Evolutionary conservation across 73 alveolate species (phyloP).

Genomic region (Uronychia setigera): DNA sequence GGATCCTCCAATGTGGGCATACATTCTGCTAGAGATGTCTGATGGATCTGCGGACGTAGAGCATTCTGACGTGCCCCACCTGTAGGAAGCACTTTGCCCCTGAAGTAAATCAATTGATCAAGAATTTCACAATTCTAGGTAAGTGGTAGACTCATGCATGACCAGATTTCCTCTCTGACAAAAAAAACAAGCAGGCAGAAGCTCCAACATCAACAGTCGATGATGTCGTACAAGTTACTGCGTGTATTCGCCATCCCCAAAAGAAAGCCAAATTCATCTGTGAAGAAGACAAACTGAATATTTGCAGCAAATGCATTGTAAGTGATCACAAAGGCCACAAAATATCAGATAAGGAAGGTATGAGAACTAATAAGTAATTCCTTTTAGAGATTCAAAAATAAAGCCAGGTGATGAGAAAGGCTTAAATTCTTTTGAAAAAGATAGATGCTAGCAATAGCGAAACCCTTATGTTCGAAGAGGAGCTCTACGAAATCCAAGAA

Average conservation of each 20-base stretch:
- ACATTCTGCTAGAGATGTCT: constrained; percentile 78
- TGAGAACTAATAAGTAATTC: neutral
- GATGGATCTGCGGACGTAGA: constrained; percentile 67
- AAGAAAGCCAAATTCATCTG: constrained; percentile 66
- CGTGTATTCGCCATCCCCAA: constrained; percentile 61
- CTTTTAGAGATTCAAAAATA: neutral
- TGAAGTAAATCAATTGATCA: constrained; percentile 69
- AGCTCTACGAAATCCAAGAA: constrained; percentile 56
- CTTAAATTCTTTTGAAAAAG: constrained; percentile 55
- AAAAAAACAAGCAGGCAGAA: constrained; percentile 13
- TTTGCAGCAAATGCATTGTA: constrained; percentile 64
- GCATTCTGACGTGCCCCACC: constrained; percentile 73
- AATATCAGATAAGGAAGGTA: constrained; percentile 48
- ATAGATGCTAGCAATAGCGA: constrained; percentile 61
- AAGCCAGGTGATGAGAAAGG: constrained; percentile 15
- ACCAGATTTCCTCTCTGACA: constrained; percentile 37
- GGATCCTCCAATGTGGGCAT: constrained; percentile 80
- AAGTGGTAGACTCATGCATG: neutral
- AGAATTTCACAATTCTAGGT: constrained; percentile 72
- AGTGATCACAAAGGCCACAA: constrained; percentile 58
- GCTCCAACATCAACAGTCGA: constrained; percentile 27
- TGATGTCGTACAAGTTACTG: constrained; percentile 26
- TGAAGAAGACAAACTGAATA: constrained; percentile 40
- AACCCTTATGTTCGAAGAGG: constrained; percentile 70
- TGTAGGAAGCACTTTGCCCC: constrained; percentile 69